Evolutionary conservation across 1,284 basidiomycete species (phyloP).

Genomic region (Apiotrichum sp.): DNA sequence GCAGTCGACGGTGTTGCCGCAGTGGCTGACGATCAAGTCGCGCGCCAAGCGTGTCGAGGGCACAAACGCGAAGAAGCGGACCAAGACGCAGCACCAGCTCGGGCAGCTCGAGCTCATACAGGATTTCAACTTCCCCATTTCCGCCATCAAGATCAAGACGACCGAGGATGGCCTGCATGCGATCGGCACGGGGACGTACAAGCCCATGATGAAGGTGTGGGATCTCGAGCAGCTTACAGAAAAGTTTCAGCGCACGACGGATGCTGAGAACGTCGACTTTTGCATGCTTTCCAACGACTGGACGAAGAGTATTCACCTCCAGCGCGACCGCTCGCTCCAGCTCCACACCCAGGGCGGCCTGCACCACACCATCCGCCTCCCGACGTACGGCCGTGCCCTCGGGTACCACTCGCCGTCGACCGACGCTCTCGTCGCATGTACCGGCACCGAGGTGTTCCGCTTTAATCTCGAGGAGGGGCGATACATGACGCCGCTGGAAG

Average conservation of each 20-base stretch:
- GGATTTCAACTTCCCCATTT: conserved; percentile 95
- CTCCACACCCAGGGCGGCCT: conserved; percentile 91
- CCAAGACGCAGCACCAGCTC: conserved; percentile 42
- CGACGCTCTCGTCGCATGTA: conserved; percentile 69
- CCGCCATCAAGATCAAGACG: conserved; percentile 82
- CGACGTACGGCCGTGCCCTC: conserved; percentile 83
- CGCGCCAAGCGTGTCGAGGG: conserved; percentile 27
- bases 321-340: conserved; percentile 90
- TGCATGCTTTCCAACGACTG: conserved; percentile 93
- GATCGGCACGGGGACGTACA: conserved; percentile 94
- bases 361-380: conserved; percentile 88
- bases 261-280: conserved; percentile 97
- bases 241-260: conserved; percentile 94
- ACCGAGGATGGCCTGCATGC: conserved; percentile 88
- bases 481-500: conserved; percentile 69
- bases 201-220: conserved; percentile 95
- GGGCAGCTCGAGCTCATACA: conserved; percentile 74
- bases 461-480: conserved; percentile 94
- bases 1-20: conserved; percentile 75
- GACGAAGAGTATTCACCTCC: conserved; percentile 97
- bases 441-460: conserved; percentile 81
- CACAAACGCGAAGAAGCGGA: conserved; percentile 37
- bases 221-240: conserved; percentile 87
- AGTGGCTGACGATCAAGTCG: conserved; percentile 73
- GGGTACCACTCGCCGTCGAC: conserved; percentile 83